Base-by-base conservation (phyloP, 192 early-diverging fungal genomes). In the Coemansia sp. region DNA sequence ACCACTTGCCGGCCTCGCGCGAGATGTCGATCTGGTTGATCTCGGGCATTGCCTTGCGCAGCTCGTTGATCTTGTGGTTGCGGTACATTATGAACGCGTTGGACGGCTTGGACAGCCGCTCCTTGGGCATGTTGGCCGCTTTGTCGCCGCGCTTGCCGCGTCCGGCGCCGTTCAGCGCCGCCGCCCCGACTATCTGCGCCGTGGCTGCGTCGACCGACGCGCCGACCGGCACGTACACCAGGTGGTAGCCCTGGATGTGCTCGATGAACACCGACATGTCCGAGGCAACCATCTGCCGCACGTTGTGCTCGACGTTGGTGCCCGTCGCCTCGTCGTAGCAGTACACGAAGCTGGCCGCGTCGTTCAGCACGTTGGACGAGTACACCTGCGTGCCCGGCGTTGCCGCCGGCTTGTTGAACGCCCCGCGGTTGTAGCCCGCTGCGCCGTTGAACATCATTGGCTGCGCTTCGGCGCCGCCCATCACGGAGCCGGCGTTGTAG, bases 51-150 rank as follows among this genome's bases (percentile, higher is more conserved):
- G 65, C 52, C 57, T 61, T 48, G 24, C 67, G 60, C 41, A 80
- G 62, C 57, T 67, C 66, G 39, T 58, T 59, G 38, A 67, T 62
- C 66, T 71, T 71, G 55, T 69, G 67, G 52, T 71, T 67, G 47
- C 78, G 78, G 61, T 80, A 80, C 62, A 74, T 58, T 55, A 80
- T 76, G 43, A 80, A 80, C 7, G 68, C 48, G 37, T 80, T 80
- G 53, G 60, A 57, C 2, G 78, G 72, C 51, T 74, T 69, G 39
- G 48, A 39, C 45, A 39, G 56, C 53, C 23, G 40, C 17, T 47
- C 51, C 17, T n/a, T 42, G 41, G 15, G 17, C 46, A 21, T 21
- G 46, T 3, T 4, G 9, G 45, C 57, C 19, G 45, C 34, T 19
- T 42, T 30, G 50, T 48, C 2, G 15, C 22, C 27, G 27, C 27